Conservation (phyloP, 805 yeast genomes). For the Candida coquimbonensis region DNA sequence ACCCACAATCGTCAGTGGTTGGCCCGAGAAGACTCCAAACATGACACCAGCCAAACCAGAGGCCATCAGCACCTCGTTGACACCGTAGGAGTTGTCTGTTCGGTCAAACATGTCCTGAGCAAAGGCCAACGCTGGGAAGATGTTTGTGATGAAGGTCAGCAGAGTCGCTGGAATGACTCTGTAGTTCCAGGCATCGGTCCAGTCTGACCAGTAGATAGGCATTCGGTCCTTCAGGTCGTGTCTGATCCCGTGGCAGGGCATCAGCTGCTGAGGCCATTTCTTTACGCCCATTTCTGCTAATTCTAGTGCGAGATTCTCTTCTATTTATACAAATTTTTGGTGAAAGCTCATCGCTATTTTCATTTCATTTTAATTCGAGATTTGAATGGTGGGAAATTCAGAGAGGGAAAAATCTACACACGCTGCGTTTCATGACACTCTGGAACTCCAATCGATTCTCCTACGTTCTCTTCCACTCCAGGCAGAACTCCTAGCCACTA, state of each 20-base stretch:
- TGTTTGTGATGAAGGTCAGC: slow-evolving; percentile 81
- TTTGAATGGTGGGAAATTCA: too few relatives aligned
- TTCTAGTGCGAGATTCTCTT: too few relatives aligned
- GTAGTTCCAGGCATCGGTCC: slow-evolving; percentile 78
- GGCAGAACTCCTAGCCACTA: too few relatives aligned
- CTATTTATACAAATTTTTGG: not conserved
- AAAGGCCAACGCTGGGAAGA: slow-evolving; percentile 90
- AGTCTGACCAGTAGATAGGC: slow-evolving; percentile 72
- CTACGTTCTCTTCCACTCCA: too few relatives aligned
- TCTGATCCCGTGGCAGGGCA: slow-evolving; percentile 24
- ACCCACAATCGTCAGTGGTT: slow-evolving; percentile 92
- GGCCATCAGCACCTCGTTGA: slow-evolving; percentile 79
- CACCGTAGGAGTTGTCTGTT: slow-evolving; percentile 81
- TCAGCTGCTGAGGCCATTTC: not conserved
- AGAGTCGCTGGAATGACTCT: slow-evolving; percentile 81
- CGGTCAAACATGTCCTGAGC: slow-evolving; percentile 96
- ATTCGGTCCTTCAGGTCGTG: slow-evolving; percentile 30
- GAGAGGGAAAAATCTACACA: too few relatives aligned
- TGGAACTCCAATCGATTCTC: too few relatives aligned
- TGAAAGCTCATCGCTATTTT: not conserved
- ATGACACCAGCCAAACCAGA: slow-evolving; percentile 86
- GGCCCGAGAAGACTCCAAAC: slow-evolving; percentile 82
- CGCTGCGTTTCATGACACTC: too few relatives aligned
- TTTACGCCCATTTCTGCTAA: too few relatives aligned
- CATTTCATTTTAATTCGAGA: too few relatives aligned